Percentiles rank a stretch among this genome's conserved stretches.
Evolutionary conservation across 163 green algal species (phyloP).

Genomic region (Scenedesmus sp.): DNA sequence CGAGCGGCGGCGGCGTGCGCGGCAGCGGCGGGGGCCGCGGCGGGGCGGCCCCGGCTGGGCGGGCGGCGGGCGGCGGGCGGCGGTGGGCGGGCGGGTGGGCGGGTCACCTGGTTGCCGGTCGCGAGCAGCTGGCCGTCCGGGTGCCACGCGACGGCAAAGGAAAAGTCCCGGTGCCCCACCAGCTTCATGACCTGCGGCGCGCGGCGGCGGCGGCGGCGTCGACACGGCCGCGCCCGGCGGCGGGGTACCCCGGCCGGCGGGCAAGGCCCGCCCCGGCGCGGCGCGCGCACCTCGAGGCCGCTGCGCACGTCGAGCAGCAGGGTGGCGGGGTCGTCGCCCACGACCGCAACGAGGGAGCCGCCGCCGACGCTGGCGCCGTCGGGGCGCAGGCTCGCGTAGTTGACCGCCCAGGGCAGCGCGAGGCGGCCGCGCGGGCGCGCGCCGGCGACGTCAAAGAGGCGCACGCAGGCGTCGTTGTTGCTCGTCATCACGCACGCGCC

Average conservation of each 20-base stretch:
- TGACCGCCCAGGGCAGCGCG: slow-evolving; percentile 85
- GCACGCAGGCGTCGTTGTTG: slow-evolving; percentile 89
- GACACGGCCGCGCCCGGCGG: no score
- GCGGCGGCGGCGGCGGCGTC: no score
- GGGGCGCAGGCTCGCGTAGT: slow-evolving; percentile 74
- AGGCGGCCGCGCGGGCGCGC: slow-evolving; percentile 47
- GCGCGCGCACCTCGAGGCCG: slow-evolving; percentile 36
- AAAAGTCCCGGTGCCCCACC: slow-evolving; percentile 89
- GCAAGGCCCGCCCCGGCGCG: no score
- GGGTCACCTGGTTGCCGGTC: slow-evolving; percentile 97
- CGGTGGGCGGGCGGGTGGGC: no score
- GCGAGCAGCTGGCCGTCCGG: slow-evolving; percentile 84
- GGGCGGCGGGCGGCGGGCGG: no score
- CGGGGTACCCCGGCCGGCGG: neutral
- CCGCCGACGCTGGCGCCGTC: slow-evolving; percentile 36
- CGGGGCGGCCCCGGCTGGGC: no score
- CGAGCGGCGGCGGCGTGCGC: no score
- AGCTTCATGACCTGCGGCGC: slow-evolving; percentile 56
- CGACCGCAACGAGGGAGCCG: slow-evolving; percentile 71
- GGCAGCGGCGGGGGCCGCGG: no score
- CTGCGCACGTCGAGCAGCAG: slow-evolving; percentile 75
- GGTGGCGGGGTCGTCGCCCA: slow-evolving; percentile 85
- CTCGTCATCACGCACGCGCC: slow-evolving; percentile 65
- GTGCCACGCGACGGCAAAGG: slow-evolving; percentile 94
- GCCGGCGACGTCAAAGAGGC: slow-evolving; percentile 65